These are phyloP conservation scores for Kluyveromyces lactis DNA, from an alignment of 805 yeast genomes.

Conservation along the genomic window DNA sequence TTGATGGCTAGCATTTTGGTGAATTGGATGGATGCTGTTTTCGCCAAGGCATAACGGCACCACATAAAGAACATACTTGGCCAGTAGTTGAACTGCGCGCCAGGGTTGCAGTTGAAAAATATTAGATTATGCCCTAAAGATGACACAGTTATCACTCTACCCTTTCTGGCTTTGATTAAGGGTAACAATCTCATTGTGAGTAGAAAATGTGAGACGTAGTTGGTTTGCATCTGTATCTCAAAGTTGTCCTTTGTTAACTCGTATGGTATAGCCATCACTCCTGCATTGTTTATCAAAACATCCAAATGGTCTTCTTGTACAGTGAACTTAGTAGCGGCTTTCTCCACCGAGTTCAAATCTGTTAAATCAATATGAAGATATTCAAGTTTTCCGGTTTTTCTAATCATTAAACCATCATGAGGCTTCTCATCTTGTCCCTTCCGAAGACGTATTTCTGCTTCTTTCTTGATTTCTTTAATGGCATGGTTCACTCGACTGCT, in stretches of 20 bases:
- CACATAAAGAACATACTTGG: conserved; percentile 70
- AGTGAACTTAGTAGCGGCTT: conserved; percentile 41
- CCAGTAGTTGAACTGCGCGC: conserved; percentile 38
- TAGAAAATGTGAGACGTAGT: conserved; percentile 67
- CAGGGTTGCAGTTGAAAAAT: conserved; percentile 39
- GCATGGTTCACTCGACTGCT: conserved; percentile 47
- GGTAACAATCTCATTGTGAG: conserved; percentile 55
- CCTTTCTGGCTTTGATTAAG: conserved; percentile 34
- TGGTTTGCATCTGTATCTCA: conserved; percentile 74
- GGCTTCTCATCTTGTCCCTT: conserved; percentile 10
- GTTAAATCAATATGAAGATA: conserved; percentile 50
- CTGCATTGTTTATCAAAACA: conserved; percentile 68
- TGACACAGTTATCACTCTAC: conserved; percentile 52
- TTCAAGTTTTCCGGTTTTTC: conserved; percentile 25
- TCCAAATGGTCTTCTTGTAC: conserved; percentile 43
- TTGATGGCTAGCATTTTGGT: conserved; percentile 54
- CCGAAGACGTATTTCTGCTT: conserved; percentile 36
- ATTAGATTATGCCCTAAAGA: conserved; percentile 59
- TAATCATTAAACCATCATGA: conserved; percentile 3
- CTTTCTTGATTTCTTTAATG: conserved; percentile 44
- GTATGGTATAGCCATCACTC: conserved; percentile 71
- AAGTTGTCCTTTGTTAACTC: conserved; percentile 57
- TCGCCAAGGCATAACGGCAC: conserved; percentile 71
- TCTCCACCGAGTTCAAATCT: conserved; percentile 37
- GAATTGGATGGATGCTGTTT: conserved; percentile 70